Evolutionary conservation across 2,329 filamentous ascomycete genomes (phyloP), one percentile per base, ranked within the genome.

Genomic region (Triangularia verruculosa): DNA sequence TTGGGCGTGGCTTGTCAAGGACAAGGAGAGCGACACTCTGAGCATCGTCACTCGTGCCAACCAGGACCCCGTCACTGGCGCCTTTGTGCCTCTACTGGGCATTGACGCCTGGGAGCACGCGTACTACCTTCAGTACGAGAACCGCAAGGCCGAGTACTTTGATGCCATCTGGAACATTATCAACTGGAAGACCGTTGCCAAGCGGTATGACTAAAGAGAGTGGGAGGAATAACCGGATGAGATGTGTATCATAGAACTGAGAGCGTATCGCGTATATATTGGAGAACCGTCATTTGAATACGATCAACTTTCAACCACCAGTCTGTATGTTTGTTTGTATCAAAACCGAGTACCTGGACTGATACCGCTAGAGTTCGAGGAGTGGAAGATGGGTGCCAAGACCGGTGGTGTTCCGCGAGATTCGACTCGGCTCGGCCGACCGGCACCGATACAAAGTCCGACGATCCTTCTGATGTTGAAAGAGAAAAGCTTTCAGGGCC

Each of bases 51-150:
- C 91, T 59, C 79, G 92, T 83, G 82, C 90, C 79, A 96, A 96
- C 82, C 92, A 96, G 81, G 92, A 96, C 77, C 91, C 93, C 25
- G 90, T 97, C 28, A 85, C 92, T 13, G 93, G 93, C 57, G 90
- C 90, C 76, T 92, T 90, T 75, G 84, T 87, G 72, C 93, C 93
- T 39, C 82, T 97, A 57, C 80, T 97, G 55, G 93, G 93, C 63
- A 89, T 97, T 73, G 93, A 97, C 80, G 93, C 93, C 61, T 97
- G 93, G 93, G 93, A 97, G 83, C 93, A 97, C 79, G 93, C 93
- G 59, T 96, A 96, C 83, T 96, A 96, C 80, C 84, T 97, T 67
- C 92, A 97, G 82, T 97, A 97, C 81, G 86, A 97, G 86, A 97
- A 97, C 84, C 89, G 92, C 78, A 97, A 97, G 87, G 93, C 90